A percentile compares a stretch with the other conserved stretches of the same genome.
phyloP scores from a whole-genome alignment of 2,329 filamentous ascomycete genomes.

The Aspergillus ustus region DNA sequence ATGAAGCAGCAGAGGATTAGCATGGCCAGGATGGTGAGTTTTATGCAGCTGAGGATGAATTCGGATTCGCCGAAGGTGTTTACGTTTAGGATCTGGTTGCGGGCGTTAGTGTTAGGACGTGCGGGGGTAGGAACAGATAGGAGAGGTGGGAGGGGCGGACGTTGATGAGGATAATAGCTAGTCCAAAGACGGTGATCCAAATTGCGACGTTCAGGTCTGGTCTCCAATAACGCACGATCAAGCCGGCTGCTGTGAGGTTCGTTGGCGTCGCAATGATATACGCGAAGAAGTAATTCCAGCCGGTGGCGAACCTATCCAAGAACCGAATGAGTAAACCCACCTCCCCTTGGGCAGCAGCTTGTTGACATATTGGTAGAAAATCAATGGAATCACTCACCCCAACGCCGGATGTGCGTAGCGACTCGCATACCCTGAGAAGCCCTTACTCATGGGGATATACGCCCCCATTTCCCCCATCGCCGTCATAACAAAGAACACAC shows the following conservation, averaged over 20 bases:
- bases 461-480: slow-evolving; percentile 11
- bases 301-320: slow-evolving; percentile 11
- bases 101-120: too few species aligned
- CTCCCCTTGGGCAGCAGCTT: too few species aligned
- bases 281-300: slow-evolving; percentile 18
- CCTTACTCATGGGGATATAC: slow-evolving; percentile 9
- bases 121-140: too few species aligned
- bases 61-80: not conserved
- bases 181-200: slow-evolving; percentile 10
- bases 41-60: not conserved
- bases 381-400: not conserved
- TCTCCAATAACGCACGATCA: slow-evolving; percentile 15
- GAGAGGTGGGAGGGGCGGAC: too few species aligned
- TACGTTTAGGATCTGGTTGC: not conserved
- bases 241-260: slow-evolving; percentile 13
- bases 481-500: slow-evolving; percentile 6
- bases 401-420: slow-evolving; percentile 7
- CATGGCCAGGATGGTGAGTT: not conserved
- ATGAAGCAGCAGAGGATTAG: slow-evolving; percentile 9
- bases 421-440: slow-evolving; percentile 13
- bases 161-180: slow-evolving; percentile 5
- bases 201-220: slow-evolving; percentile 12
- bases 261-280: slow-evolving; percentile 8
- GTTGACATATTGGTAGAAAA: too few species aligned
- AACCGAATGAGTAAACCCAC: not conserved